phyloP scores from a whole-genome alignment of 2,329 filamentous ascomycete genomes.

The Paecilomyces niveus region DNA sequence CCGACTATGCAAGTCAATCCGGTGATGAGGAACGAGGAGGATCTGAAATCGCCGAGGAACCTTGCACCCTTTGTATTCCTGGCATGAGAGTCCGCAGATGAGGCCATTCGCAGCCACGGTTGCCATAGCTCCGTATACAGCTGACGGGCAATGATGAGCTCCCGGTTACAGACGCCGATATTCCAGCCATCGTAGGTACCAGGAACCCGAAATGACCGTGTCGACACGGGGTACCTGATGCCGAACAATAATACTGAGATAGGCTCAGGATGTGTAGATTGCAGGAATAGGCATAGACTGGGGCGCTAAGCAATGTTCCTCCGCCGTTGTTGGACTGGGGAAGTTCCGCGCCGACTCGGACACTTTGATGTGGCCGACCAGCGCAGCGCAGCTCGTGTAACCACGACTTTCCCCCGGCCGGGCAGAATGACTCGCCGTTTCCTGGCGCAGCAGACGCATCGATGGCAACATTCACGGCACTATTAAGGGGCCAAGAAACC shows the following conservation, averaged over 20 bases:
- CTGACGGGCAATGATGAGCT: neutral
- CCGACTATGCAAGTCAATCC: neutral
- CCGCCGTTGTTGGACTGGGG: neutral
- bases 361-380: neutral
- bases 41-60: neutral
- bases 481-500: neutral
- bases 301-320: neutral
- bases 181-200: neutral
- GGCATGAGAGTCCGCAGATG: neutral
- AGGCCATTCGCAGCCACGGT: neutral
- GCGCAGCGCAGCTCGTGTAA: neutral
- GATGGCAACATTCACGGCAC: neutral
- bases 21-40: neutral
- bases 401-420: neutral
- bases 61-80: neutral
- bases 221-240: neutral
- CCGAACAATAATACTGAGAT: neutral
- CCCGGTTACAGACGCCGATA: neutral
- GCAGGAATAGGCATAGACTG: neutral
- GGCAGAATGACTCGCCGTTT: neutral
- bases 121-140: neutral
- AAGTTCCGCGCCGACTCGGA: neutral
- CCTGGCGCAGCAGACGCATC: neutral
- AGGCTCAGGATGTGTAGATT: neutral
- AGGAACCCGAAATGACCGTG: neutral